Percentiles rank a stretch among this genome's conserved stretches.
Conservation (phyloP, 2,329 filamentous ascomycete species). For the Scortechinia acanthostroma region DNA sequence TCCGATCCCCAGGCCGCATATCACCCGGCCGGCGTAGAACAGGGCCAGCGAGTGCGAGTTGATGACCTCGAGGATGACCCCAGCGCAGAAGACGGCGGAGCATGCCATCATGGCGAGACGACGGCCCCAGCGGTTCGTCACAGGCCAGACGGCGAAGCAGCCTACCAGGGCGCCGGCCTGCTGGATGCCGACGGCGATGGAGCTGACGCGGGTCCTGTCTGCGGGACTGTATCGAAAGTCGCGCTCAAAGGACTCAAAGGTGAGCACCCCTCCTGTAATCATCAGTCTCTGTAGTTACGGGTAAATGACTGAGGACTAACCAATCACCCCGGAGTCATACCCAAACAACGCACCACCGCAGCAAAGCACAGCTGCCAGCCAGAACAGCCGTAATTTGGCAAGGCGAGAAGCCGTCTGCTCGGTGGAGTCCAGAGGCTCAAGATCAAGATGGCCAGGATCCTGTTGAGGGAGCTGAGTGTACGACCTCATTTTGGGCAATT, state of each 20-base stretch:
- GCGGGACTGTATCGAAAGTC: slow-evolving; percentile 23
- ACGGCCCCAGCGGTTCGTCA: slow-evolving; percentile 29
- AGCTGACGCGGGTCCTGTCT: slow-evolving; percentile 20
- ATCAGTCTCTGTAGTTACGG: not conserved
- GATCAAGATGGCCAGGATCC: too few relatives aligned
- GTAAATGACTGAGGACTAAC: not conserved
- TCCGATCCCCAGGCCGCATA: slow-evolving; percentile 21
- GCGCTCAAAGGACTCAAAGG: slow-evolving; percentile 23
- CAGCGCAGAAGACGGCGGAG: slow-evolving; percentile 32
- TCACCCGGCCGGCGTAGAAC: slow-evolving; percentile 26
- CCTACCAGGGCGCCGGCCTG: slow-evolving; percentile 33
- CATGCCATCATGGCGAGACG: slow-evolving; percentile 27
- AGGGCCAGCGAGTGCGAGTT: slow-evolving; percentile 23
- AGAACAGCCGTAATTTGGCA: not conserved
- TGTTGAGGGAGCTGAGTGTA: not conserved
- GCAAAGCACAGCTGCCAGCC: slow-evolving; percentile 2
- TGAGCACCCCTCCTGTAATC: slow-evolving; percentile 23
- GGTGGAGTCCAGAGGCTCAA: too few relatives aligned
- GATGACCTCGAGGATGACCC: slow-evolving; percentile 27
- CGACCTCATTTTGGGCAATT: too few relatives aligned
- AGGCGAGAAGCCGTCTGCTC: not conserved
- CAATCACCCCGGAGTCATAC: slow-evolving; percentile 2
- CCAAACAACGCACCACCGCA: slow-evolving; percentile 1
- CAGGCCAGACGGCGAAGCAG: slow-evolving; percentile 32
- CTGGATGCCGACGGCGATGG: slow-evolving; percentile 28